Base-by-base conservation (phyloP, 768 basidiomycete genomes). In the Scleroderma bovista region DNA sequence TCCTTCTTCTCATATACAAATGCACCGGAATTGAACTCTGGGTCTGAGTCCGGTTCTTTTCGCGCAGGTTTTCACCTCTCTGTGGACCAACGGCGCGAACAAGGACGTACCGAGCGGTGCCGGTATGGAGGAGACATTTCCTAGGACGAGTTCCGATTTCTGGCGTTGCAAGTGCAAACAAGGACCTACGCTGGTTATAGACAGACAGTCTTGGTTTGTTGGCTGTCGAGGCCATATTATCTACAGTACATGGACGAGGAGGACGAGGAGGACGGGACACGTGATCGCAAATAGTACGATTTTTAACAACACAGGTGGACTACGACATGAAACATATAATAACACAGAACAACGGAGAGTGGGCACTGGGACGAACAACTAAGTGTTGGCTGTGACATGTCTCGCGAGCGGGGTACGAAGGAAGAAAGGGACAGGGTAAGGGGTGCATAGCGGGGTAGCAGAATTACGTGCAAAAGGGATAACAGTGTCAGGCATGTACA, bases 71-170 rank as follows among this genome's bases (percentile, higher is more conserved):
- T 7, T 1, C 9, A 13, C 10, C 29, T 36, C 16, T 16, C 11
- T 20, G 7, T 23, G 24, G 16, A 10, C 11, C 24, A 29, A 39
- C 34, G 42, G 23, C 13, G 46, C 23, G 17, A 45, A 31, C 32
- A 15, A n/a, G 8, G 16, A 44, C 42, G 4, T 55, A 67, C 72
- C 70, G 58, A 69, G 56, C 32, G 73, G 72, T 2, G 68, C 69
- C 6, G 68, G 60, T 15, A 68, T 64, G 3, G 72, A 69, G 19
- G 50, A 38, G 48, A 56, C 51, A 12, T 22, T 48, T 43, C 68
- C 66, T 67, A 37, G 20, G 3, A n/a, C n/a, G n/a, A n/a, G n/a
- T n/a, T n/a, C n/a, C n/a, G n/a, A n/a, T n/a, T n/a, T n/a, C n/a
- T n/a, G n/a, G 31, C 20, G 12, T 19, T 6, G 20, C 9, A 4